Percentiles rank a stretch among this genome's conserved stretches.
Conservation (phyloP, 768 basidiomycete genomes). For the Podaxis sp. region DNA sequence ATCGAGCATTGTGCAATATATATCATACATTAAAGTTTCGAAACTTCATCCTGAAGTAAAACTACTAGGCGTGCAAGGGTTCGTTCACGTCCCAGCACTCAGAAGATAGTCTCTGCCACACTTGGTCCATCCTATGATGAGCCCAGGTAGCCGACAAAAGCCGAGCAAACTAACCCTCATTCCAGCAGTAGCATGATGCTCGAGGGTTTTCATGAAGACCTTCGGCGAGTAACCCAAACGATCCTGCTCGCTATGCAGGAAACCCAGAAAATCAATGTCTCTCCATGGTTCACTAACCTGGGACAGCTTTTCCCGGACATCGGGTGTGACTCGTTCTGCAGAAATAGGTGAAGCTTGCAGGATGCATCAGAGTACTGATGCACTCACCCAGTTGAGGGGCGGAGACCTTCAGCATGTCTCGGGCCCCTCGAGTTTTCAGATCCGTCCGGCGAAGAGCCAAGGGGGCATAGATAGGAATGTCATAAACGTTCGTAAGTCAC, state of each 20-base stretch:
- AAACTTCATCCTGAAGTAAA: not conserved
- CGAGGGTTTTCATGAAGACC: conserved; percentile 40
- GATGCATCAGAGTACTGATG: conserved; percentile 1
- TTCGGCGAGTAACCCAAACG: not conserved
- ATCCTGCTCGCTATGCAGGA: not conserved
- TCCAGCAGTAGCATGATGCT: conserved; percentile 79
- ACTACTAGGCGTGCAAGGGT: conserved; percentile 21
- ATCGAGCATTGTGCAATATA: not conserved
- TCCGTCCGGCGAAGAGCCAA: conserved; percentile 85
- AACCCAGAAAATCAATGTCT: not conserved
- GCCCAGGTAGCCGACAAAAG: not conserved
- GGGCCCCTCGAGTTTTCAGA: conserved; percentile 49
- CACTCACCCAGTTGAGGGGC: not conserved
- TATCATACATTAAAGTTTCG: not conserved
- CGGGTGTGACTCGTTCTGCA: conserved; percentile 27
- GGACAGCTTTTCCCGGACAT: conserved; percentile 26
- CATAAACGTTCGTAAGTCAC: conserved; percentile 64
- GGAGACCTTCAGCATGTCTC: conserved; percentile 37
- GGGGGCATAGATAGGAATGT: conserved; percentile 62
- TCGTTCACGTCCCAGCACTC: conserved; percentile 37
- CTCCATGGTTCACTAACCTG: conserved; percentile 20
- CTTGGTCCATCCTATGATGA: conserved; percentile 42
- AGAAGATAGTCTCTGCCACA: conserved; percentile 41
- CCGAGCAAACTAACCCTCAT: conserved; percentile 61
- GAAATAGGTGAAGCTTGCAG: not conserved